These are phyloP conservation scores for Trichoderma virens DNA, from an alignment of 495 filamentous ascomycete species.

Conservation along the genomic window DNA sequence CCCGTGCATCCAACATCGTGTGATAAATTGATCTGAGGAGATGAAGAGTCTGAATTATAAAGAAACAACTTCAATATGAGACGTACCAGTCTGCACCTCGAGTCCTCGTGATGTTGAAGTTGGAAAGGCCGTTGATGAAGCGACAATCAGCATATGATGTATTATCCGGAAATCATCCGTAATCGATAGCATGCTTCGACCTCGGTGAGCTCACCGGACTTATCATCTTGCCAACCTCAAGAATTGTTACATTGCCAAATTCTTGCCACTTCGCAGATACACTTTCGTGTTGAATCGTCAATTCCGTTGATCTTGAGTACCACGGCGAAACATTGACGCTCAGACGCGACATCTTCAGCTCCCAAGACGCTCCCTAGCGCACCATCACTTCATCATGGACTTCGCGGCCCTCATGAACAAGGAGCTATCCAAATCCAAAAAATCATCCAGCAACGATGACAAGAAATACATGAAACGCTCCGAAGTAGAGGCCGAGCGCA, in stretches of 20 bases:
- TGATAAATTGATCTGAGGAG: not conserved
- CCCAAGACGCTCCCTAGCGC: not conserved
- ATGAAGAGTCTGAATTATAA: not conserved
- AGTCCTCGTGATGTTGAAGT: not conserved
- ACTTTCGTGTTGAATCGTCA: not conserved
- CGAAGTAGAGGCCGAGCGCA: constrained; percentile 76
- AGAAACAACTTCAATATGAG: not conserved
- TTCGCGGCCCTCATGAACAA: constrained; percentile 87
- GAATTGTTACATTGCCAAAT: not conserved
- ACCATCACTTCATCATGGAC: constrained; percentile 58
- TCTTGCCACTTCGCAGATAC: not conserved
- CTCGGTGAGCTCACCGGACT: not conserved
- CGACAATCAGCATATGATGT: not conserved
- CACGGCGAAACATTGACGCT: not conserved
- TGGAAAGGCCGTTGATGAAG: not conserved
- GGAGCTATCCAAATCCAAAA: constrained; percentile 74
- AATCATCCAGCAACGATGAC: constrained; percentile 25
- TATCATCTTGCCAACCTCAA: not conserved
- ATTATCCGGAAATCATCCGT: constrained; percentile 7
- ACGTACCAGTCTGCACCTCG: not conserved
- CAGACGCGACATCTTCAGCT: not conserved
- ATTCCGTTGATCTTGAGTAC: not conserved
- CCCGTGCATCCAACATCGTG: not conserved
- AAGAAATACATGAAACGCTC: constrained; percentile 78
- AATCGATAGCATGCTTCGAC: not conserved